Base-by-base conservation (phyloP, 768 basidiomycete genomes). In the Suillus spraguei region DNA sequence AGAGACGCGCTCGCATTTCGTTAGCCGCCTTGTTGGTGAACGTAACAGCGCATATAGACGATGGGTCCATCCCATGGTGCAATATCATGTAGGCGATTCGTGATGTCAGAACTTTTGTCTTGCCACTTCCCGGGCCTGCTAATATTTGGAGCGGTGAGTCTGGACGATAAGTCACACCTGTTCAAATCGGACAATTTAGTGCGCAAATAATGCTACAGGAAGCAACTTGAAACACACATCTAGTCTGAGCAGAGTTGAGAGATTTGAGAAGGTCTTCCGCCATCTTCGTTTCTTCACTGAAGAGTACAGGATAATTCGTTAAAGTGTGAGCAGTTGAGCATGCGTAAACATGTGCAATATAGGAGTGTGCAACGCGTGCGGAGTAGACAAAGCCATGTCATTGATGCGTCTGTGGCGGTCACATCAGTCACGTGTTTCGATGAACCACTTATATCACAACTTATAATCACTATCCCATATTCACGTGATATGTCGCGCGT, bases 21-120 rank as follows among this genome's bases (percentile, higher is more conserved):
- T 86, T 89, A 1, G 94, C 92, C 17, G 94, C 93, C 74, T 94
- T 94, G 78, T 94, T 94, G 11, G 94, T 95, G 73, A 95, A 97
- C 0, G 86, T 97, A 13, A 95, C 90, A 3, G 89, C 88, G 69
- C 88, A 90, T 74, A 92, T 89, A 20, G 85, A 79, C 5, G 80
- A 78, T 2, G 90, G 84, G 13, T 80, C 70, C 11, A 89, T 69
- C 32, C 68, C 68, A 68, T 87, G 83, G 35, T 81, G 72, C 7
- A 84, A 71, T 58, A 91, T 86, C 24, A 92, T 77, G 71, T 90
- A 79, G 4, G 86, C 89, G 53, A 91, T 87, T 17, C 91, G 82
- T 55, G 86, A 84, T 5, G 87, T 90, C 32, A 92, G 72, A 32
- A 91, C 87, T 74, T 84, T 88, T 0, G 88, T 90, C 72, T 90